Evolutionary conservation across 768 basidiomycete species (phyloP).

Genomic region (Naganishia onofrii): DNA sequence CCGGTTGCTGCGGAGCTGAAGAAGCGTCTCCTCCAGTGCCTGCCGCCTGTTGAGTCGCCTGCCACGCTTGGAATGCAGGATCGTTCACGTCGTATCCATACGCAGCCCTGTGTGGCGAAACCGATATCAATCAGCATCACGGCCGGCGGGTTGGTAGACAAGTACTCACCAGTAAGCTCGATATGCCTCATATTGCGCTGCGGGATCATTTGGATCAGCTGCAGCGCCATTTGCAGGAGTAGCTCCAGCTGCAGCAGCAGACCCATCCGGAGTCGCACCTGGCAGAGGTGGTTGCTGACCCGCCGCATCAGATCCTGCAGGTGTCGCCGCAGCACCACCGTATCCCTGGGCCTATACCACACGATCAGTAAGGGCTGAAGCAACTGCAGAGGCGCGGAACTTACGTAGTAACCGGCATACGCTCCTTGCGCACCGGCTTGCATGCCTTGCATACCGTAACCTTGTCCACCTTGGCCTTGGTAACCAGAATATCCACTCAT

Average conservation of each 20-base stretch:
- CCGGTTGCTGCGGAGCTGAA: conserved; percentile 5
- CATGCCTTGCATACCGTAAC: conserved; percentile 36
- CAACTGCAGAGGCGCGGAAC: not conserved
- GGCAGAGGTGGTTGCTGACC: conserved; percentile 28
- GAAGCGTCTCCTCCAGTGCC: conserved; percentile 19
- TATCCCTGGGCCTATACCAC: conserved; percentile 21
- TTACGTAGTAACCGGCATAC: conserved; percentile 29
- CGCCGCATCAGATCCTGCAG: conserved; percentile 32
- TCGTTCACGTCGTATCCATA: conserved; percentile 50
- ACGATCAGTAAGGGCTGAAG: not conserved
- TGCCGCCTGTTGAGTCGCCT: conserved; percentile 17
- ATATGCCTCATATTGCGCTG: conserved; percentile 41
- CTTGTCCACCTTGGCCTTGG: conserved; percentile 38
- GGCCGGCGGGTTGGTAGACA: not conserved
- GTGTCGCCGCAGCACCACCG: conserved; percentile 38
- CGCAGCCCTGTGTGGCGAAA: not conserved
- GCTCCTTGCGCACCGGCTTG: conserved; percentile 30
- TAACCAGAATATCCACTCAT: conserved; percentile 39
- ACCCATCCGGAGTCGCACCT: conserved; percentile 29
- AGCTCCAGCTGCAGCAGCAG: conserved; percentile 36
- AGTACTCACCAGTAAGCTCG: conserved; percentile 45
- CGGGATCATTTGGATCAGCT: conserved; percentile 25
- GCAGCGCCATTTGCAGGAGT: conserved; percentile 37
- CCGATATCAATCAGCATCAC: not conserved
- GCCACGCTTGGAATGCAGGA: conserved; percentile 38